phyloP scores from a whole-genome alignment of 495 filamentous ascomycete genomes.

The Oidiodendron maius region DNA sequence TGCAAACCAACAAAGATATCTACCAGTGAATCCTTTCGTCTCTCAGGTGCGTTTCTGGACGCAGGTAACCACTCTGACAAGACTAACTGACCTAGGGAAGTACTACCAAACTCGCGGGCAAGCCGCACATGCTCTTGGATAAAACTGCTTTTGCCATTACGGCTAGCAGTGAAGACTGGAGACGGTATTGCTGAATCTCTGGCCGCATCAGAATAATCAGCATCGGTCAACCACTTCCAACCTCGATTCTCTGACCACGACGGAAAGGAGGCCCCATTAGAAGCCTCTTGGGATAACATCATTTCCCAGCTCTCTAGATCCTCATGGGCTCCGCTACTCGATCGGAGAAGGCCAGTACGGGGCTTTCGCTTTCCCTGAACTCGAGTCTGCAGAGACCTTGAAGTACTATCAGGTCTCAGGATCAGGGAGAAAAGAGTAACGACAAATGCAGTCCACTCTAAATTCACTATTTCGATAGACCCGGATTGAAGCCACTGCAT shows the following conservation, averaged over 20 bases:
- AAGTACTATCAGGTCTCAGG: constrained; percentile 18
- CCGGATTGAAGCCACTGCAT: constrained; percentile 59
- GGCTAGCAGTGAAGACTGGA: constrained; percentile 12
- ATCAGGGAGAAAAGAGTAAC: constrained; percentile 64
- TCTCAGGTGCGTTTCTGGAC: constrained; percentile 42
- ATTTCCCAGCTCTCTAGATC: constrained; percentile 55
- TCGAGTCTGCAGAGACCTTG: constrained; percentile 22
- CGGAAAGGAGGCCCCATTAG: constrained; percentile 15
- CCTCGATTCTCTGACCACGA: constrained; percentile 60
- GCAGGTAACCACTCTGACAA: constrained; percentile 59
- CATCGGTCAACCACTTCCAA: constrained; percentile 69
- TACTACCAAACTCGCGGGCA: constrained; percentile 45
- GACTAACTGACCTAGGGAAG: constrained; percentile 41
- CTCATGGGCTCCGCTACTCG: constrained; percentile 47
- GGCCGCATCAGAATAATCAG: constrained; percentile 3
- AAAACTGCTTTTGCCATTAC: constrained; percentile 30
- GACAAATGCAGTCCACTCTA: constrained; percentile 76
- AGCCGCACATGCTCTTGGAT: constrained; percentile 17
- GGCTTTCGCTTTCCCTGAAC: constrained; percentile 16
- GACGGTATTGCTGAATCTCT: constrained; percentile 4
- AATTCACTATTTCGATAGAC: constrained; percentile 43
- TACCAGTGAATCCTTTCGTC: constrained; percentile 53
- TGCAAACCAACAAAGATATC: constrained; percentile 75
- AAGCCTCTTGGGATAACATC: constrained; percentile 51
- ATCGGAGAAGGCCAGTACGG: constrained; percentile 44